A percentile compares a stretch with the other conserved stretches of the same genome.
Evolutionary conservation across 768 basidiomycete genomes (phyloP).

Genomic region (Russula griseocarnosa): DNA sequence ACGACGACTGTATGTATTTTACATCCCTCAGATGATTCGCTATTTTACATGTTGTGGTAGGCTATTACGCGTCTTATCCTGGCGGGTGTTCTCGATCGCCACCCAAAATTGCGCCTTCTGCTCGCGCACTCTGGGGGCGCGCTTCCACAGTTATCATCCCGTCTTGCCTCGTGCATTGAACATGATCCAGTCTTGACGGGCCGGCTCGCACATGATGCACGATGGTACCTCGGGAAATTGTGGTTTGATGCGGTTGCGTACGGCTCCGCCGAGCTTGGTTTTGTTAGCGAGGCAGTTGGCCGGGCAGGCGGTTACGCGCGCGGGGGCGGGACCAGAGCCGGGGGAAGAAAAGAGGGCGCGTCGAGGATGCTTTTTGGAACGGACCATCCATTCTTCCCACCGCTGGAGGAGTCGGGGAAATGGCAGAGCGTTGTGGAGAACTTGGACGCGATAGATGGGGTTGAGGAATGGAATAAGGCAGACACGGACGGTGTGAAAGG

Average conservation of each 20-base stretch:
- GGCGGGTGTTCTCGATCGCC: slow-evolving; percentile 74
- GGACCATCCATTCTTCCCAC: slow-evolving; percentile 91
- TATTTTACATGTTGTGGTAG: slow-evolving; percentile 29
- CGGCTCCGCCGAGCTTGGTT: slow-evolving; percentile 78
- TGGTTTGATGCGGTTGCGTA: slow-evolving; percentile 88
- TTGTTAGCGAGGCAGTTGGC: slow-evolving; percentile 66
- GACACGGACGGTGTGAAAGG: slow-evolving; percentile 68
- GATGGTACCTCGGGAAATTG: slow-evolving; percentile 76
- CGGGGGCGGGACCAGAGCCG: slow-evolving; percentile 28
- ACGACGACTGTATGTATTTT: slow-evolving; percentile 69
- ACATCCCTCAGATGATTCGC: neutral
- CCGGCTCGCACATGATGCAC: slow-evolving; percentile 73
- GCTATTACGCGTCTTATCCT: slow-evolving; percentile 79
- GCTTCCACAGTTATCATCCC: slow-evolving; percentile 77
- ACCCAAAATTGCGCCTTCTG: slow-evolving; percentile 68
- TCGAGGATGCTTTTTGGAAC: slow-evolving; percentile 74
- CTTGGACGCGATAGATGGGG: slow-evolving; percentile 68
- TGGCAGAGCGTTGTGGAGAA: slow-evolving; percentile 88
- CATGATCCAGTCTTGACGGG: slow-evolving; percentile 80
- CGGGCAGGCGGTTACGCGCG: slow-evolving; percentile 49
- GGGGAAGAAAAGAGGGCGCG: slow-evolving; percentile 49
- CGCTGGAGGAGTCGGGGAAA: slow-evolving; percentile 58
- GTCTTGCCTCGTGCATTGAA: slow-evolving; percentile 77
- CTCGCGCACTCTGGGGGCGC: slow-evolving; percentile 88
- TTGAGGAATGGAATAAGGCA: slow-evolving; percentile 54